These are phyloP conservation scores for Chlamydomonas reinhardtii DNA, from an alignment of 163 green algal species.

Conservation along the genomic window DNA sequence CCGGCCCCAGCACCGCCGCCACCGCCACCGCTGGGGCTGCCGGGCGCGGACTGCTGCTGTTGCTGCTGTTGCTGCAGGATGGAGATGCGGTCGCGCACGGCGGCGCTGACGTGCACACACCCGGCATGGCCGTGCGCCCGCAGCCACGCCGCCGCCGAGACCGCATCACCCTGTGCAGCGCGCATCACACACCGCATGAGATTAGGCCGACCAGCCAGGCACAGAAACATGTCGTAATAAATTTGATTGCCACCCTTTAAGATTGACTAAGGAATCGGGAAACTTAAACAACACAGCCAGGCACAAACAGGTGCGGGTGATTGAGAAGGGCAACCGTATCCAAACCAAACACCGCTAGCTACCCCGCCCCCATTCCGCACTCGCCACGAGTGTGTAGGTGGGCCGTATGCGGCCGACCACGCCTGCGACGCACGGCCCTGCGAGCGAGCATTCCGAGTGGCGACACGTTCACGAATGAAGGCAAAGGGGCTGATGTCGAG, in stretches of 20 bases:
- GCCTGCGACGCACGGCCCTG: conserved; percentile 15
- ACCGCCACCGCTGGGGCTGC: not conserved
- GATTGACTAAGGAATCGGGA: too few relatives aligned
- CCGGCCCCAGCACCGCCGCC: not conserved
- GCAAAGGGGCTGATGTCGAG: too few relatives aligned
- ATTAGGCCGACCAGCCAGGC: too few relatives aligned
- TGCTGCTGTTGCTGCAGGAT: not conserved
- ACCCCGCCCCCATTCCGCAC: not conserved
- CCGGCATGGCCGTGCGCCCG: not conserved
- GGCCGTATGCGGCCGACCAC: conserved; percentile 20
- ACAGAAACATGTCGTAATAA: too few relatives aligned
- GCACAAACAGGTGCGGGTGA: too few relatives aligned
- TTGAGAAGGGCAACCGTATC: too few relatives aligned
- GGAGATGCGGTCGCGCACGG: conserved; percentile 14
- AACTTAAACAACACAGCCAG: too few relatives aligned
- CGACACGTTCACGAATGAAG: too few relatives aligned
- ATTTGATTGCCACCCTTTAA: too few relatives aligned
- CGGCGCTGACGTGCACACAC: conserved; percentile 42
- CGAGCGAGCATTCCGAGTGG: too few relatives aligned
- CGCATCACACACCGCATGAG: too few relatives aligned
- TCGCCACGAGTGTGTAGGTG: conserved; percentile 11
- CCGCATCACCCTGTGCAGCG: conserved; percentile 7
- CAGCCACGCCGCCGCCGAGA: not conserved
- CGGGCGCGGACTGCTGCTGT: not conserved
- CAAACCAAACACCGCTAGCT: too few relatives aligned